Evolutionary conservation across 192 early-diverging fungal genomes (phyloP).

Genomic region (Cetraspora pellucida): DNA sequence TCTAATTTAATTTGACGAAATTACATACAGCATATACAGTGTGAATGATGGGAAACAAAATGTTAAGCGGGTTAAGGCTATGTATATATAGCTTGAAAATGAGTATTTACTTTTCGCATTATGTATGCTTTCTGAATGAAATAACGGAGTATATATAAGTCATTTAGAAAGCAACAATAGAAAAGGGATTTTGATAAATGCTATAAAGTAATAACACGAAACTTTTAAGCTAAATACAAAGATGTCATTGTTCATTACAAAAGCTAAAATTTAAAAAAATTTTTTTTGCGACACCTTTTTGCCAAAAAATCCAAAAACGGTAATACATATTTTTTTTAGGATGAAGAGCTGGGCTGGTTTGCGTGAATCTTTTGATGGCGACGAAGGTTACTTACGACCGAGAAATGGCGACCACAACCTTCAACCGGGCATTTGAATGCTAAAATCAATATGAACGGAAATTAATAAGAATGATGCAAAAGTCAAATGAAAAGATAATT

Average conservation of each 20-base stretch:
- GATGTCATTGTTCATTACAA: too few species aligned
- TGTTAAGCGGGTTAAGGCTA: neutral
- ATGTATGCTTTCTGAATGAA: too few species aligned
- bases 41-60: neutral
- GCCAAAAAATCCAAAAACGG: neutral
- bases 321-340: neutral
- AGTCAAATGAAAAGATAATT: neutral
- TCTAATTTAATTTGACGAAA: neutral
- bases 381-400: neutral
- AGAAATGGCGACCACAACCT: neutral
- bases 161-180: too few species aligned
- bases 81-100: neutral
- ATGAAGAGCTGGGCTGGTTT: neutral
- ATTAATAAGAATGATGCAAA: neutral
- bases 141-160: too few species aligned
- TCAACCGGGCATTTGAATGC: neutral
- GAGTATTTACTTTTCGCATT: neutral
- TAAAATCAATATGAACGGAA: neutral
- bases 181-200: too few species aligned
- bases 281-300: neutral
- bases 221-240: too few species aligned
- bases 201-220: too few species aligned
- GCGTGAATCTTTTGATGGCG: neutral
- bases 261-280: neutral
- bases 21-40: neutral